Percentiles rank a stretch among this genome's conserved stretches.
phyloP scores from a whole-genome alignment of 1,284 basidiomycete species.

The Trametes sp. region DNA sequence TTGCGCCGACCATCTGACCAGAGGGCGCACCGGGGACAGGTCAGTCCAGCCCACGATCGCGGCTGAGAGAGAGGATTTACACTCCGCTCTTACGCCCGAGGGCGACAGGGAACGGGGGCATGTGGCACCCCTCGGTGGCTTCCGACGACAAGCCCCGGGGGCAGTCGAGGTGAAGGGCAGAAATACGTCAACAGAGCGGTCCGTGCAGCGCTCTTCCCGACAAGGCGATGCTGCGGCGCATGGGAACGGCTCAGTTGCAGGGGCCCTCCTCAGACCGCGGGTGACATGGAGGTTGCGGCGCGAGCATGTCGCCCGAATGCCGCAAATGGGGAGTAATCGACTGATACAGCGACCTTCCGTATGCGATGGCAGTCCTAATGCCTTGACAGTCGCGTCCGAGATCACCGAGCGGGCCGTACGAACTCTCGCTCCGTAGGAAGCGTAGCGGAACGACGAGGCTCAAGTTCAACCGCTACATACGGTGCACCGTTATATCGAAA shows the following conservation, averaged over 20 bases:
- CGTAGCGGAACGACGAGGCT: background rate
- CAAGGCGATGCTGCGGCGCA: constrained; percentile 14
- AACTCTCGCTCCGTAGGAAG: background rate
- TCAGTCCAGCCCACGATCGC: background rate
- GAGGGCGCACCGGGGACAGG: background rate
- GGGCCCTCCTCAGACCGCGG: background rate
- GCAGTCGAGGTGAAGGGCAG: background rate
- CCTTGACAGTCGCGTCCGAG: background rate
- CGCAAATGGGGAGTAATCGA: background rate
- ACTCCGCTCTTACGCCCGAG: background rate
- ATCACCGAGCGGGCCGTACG: background rate
- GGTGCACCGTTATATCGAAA: background rate
- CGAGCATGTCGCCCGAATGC: background rate
- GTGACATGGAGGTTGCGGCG: background rate
- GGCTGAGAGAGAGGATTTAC: background rate
- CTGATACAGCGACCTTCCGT: background rate
- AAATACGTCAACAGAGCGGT: constrained; percentile 1
- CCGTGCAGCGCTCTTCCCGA: background rate
- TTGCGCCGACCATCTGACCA: constrained; percentile 2
- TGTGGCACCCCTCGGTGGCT: constrained; percentile 11
- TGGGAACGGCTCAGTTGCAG: background rate
- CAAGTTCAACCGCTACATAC: background rate
- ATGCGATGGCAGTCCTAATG: background rate
- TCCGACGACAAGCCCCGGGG: background rate
- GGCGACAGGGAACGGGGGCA: background rate